These are phyloP conservation scores for Zoysia japonica DNA, from an alignment of 176 grass and related monocot genomes.

Conservation along the genomic window DNA sequence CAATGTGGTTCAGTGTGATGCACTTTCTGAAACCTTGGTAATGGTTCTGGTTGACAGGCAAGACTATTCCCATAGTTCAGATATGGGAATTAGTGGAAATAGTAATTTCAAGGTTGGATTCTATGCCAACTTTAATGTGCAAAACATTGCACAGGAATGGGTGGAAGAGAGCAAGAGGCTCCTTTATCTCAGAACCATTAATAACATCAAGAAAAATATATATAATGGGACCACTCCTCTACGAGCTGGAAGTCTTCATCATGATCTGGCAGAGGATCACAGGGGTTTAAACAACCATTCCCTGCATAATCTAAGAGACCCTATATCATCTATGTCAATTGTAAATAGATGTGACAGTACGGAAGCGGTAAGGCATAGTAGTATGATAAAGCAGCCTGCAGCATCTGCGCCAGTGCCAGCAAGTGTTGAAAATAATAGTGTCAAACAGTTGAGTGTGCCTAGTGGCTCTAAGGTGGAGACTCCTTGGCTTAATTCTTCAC, in stretches of 20 bases:
- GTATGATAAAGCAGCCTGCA: conserved; percentile 22
- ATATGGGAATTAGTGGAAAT: conserved; percentile 22
- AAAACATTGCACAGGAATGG: conserved; percentile 42
- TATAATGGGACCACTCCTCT: conserved; percentile 29
- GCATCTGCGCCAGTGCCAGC: conserved; percentile 19
- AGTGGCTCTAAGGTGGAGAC: conserved; percentile 26
- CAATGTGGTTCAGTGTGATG: background rate
- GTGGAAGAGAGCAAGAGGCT: conserved; percentile 30
- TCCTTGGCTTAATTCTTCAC: background rate
- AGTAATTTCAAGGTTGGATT: conserved; percentile 6
- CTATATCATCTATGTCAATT: conserved; percentile 21
- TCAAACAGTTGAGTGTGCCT: conserved; percentile 4
- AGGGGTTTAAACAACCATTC: conserved; percentile 24
- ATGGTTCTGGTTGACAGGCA: conserved; percentile 41
- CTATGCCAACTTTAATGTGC: conserved; percentile 32
- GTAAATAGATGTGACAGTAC: conserved; percentile 32
- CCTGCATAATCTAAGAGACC: conserved; percentile 30
- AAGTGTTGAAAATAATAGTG: conserved; percentile 21
- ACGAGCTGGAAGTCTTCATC: conserved; percentile 14
- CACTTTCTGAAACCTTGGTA: conserved; percentile 13
- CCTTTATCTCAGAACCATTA: conserved; percentile 25
- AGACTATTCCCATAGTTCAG: conserved; percentile 46
- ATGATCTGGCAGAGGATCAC: conserved; percentile 15
- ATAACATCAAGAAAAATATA: conserved; percentile 27
- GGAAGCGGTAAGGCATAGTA: conserved; percentile 8